These are phyloP conservation scores for Desmodesmus armatus DNA, from an alignment of 139 green algal genomes.

Conservation along the genomic window DNA sequence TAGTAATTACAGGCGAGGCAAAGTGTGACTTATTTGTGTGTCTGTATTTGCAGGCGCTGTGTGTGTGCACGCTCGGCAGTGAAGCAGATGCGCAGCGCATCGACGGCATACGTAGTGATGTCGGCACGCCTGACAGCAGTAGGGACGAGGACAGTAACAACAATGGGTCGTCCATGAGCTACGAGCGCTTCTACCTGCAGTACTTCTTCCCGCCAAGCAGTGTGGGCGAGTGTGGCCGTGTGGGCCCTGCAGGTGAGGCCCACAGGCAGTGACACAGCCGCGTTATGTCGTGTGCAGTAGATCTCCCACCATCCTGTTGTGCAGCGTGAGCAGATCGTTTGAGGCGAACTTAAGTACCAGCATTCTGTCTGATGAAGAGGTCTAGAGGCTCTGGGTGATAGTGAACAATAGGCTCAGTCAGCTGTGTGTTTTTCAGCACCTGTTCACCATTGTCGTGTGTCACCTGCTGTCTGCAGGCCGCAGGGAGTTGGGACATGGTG, in stretches of 20 bases:
- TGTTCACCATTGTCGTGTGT: too few species aligned
- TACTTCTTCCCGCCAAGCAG: conserved; percentile 98
- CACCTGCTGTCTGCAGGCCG: conserved; percentile 54
- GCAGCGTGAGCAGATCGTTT: too few species aligned
- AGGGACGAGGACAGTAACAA: background rate
- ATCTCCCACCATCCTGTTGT: too few species aligned
- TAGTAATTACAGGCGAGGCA: too few species aligned
- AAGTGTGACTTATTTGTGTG: background rate
- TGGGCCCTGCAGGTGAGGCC: conserved; percentile 62
- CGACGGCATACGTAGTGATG: conserved; percentile 62
- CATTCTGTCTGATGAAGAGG: too few species aligned
- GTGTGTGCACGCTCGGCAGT: conserved; percentile 83
- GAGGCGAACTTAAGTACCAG: too few species aligned
- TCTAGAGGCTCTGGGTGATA: too few species aligned
- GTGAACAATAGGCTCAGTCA: too few species aligned
- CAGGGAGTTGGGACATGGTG: conserved; percentile 93
- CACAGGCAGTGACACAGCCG: too few species aligned
- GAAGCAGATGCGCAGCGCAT: conserved; percentile 64
- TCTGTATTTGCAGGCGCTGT: conserved; percentile 90
- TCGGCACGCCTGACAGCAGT: background rate
- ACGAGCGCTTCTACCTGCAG: conserved; percentile 97
- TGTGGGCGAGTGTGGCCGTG: conserved; percentile 91
- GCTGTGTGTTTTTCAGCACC: too few species aligned
- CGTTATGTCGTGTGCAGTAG: too few species aligned
- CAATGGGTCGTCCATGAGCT: conserved; percentile 40